These are phyloP conservation scores for Wickerhamomyces silvicola DNA, from an alignment of 805 yeast species.

Conservation along the genomic window DNA sequence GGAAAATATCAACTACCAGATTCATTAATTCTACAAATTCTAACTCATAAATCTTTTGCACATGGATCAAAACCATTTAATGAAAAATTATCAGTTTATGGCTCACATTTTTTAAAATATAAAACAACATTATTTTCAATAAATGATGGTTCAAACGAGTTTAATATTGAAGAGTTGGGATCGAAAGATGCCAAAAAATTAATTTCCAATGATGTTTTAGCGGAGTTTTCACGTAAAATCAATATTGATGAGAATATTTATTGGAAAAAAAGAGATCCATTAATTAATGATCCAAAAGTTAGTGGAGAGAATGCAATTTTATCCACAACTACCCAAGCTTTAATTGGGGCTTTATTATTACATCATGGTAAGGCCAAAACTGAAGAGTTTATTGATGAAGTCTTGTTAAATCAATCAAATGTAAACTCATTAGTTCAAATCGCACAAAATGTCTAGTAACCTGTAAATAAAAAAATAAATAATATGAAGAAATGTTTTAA, in stretches of 20 bases:
- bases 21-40: constrained; percentile 61
- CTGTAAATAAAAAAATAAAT: too few species aligned
- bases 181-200: constrained; percentile 44
- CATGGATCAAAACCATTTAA: constrained; percentile 87
- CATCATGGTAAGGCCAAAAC: constrained; percentile 57
- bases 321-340: constrained; percentile 50
- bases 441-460: constrained; percentile 1
- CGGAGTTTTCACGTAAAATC: constrained; percentile 43
- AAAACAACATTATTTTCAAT: constrained; percentile 28
- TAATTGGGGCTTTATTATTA: constrained; percentile 63
- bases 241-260: constrained; percentile 50
- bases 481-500: too few species aligned
- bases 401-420: constrained; percentile 26
- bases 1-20: constrained; percentile 51
- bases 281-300: constrained; percentile 33
- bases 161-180: constrained; percentile 52
- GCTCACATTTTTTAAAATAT: constrained; percentile 52
- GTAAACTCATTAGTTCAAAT: constrained; percentile 18
- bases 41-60: constrained; percentile 93
- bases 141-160: constrained; percentile 9
- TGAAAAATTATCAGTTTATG: constrained; percentile 74
- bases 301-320: constrained; percentile 53
- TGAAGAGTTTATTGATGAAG: constrained; percentile 48
- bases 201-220: constrained; percentile 43
- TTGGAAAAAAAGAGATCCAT: constrained; percentile 56